Evolutionary conservation across 129 eudicot species (phyloP), one percentile per base, ranked within the genome.

Genomic region (Cynara cardunculus): DNA sequence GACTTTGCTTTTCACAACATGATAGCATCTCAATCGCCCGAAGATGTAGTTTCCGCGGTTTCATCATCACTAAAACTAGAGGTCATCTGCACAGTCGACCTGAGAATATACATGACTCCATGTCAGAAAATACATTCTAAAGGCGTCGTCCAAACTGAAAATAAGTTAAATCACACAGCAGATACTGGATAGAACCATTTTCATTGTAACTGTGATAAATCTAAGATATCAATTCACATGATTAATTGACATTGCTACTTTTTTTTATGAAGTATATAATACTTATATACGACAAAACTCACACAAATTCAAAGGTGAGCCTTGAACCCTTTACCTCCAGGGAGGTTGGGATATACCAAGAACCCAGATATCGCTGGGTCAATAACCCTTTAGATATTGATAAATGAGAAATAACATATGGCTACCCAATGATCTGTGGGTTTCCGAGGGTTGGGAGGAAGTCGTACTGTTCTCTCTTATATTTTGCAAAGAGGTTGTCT

Each of bases 41-140:
- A 88, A 74, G 96, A 89, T 83, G 94, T 87, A 14, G 91, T 90
- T 85, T 81, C 94, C 22, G 90, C 97, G 13, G 91, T 90, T 88
- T 92, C 97, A 76, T 92, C 99, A 72, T 94, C 96, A 53, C 96
- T 92, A 80, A 84, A 90, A 82, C 94, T 91, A 72, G 97, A 83
- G 66, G 92, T 91, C 81, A 84, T 56, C 76, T 87, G 90, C 16
- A 71, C 61, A 25, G 85, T 65, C 16, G 93, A 66, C 90, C 98
- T 94, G 86, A 78, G 21, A 79, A 25, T 73, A 79, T 69, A 78
- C 21, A 31, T 65, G 25, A 70, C 26, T 30, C 26, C 13, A 19
- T 66, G 65, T 84, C 65, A 81, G 76, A 12, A 25, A 74, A 62
- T 76, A 19, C 11, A 53, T 18, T 56, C 65, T 53, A 77, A 5